A percentile compares a stretch with the other conserved stretches of the same genome.
phyloP scores from a whole-genome alignment of 23 red algal species.

The Gracilaria domingensis region DNA sequence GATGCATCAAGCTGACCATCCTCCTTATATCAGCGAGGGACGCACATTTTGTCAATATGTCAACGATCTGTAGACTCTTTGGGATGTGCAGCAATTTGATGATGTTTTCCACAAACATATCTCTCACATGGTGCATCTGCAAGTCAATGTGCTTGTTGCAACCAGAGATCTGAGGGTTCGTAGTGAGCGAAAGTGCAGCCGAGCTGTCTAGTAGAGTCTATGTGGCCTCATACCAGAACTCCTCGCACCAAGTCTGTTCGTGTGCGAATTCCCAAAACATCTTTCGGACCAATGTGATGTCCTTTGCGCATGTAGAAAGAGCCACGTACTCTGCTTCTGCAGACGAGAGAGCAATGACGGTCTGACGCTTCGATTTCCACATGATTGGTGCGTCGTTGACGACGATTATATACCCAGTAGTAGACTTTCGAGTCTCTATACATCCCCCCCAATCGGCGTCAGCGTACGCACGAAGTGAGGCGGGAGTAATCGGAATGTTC shows the following conservation, averaged over 20 bases:
- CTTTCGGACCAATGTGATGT: slow-evolving; percentile 20
- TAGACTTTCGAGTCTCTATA: background rate
- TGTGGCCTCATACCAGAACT: background rate
- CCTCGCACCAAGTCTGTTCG: background rate
- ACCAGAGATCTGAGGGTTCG: background rate
- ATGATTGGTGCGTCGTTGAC: slow-evolving; percentile 16
- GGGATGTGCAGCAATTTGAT: background rate
- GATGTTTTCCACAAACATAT: background rate
- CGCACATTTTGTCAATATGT: background rate
- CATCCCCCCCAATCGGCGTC: slow-evolving; percentile 16
- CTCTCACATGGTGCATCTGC: background rate
- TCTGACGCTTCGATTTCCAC: slow-evolving; percentile 30
- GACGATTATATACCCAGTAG: background rate
- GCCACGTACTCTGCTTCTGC: slow-evolving; percentile 19
- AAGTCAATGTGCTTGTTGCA: too few relatives aligned
- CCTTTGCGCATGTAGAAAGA: slow-evolving; percentile 1
- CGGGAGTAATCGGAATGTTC: background rate
- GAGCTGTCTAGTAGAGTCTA: background rate
- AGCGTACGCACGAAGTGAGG: background rate
- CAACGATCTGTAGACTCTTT: background rate
- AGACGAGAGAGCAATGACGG: background rate
- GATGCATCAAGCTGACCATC: background rate
- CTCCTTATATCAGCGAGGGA: background rate
- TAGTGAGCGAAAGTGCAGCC: background rate
- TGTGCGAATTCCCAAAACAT: background rate